These are phyloP conservation scores for Rhizophagus sp. DNA, from an alignment of 192 early-diverging fungal species.

Conservation along the genomic window DNA sequence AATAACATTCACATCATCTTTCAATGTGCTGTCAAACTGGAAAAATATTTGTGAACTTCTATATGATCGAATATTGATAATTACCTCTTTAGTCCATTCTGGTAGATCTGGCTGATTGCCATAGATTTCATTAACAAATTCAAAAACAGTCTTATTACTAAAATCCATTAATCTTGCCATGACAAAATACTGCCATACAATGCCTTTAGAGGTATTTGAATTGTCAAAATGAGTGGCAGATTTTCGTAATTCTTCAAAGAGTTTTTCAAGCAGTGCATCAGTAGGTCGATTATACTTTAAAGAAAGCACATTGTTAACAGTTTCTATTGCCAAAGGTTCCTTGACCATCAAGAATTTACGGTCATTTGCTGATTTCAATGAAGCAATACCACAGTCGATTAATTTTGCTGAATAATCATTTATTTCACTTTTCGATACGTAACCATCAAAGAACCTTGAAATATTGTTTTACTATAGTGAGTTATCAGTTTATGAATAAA, in stretches of 20 bases:
- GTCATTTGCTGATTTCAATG: not conserved
- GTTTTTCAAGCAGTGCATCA: not conserved
- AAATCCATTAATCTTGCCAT: not conserved
- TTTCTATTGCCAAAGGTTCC: not conserved
- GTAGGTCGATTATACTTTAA: not conserved
- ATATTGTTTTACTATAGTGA: too few relatives aligned
- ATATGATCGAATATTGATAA: not conserved
- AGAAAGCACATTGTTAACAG: not conserved
- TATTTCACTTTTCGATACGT: too few relatives aligned
- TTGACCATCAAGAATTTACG: too few relatives aligned
- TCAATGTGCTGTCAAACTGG: not conserved
- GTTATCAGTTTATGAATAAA: too few relatives aligned
- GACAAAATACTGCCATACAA: not conserved
- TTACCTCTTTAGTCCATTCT: not conserved
- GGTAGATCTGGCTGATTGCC: not conserved
- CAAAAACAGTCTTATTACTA: not conserved
- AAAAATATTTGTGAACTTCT: not conserved
- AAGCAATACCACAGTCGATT: too few relatives aligned
- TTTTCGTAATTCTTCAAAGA: not conserved
- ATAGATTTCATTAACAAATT: not conserved
- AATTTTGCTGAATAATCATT: too few relatives aligned
- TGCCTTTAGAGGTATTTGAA: slow-evolving; percentile 13
- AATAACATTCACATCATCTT: not conserved
- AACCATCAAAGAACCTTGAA: too few relatives aligned
- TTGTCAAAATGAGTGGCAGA: not conserved